A percentile compares a stretch with the other conserved stretches of the same genome.
phyloP scores from a whole-genome alignment of 2,329 filamentous ascomycete genomes.

The Hypoxylon sp. region DNA sequence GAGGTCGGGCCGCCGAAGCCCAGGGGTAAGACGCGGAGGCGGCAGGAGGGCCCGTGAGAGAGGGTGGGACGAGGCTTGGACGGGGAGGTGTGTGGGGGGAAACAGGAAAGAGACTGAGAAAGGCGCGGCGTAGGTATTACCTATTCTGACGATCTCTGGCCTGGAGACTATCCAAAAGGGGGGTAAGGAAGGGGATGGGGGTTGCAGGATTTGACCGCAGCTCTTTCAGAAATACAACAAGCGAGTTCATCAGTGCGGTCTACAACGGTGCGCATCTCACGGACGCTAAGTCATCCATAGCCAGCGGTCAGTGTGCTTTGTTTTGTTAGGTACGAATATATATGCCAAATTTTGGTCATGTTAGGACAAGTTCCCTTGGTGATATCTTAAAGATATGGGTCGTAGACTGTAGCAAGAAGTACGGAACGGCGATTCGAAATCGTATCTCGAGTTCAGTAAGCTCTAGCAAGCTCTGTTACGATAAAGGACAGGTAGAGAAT shows the following conservation, averaged over 20 bases:
- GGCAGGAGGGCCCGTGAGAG: slow-evolving; percentile 21
- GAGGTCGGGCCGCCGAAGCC: slow-evolving; percentile 14
- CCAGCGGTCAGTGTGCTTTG: neutral
- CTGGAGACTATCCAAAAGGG: neutral
- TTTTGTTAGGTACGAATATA: neutral
- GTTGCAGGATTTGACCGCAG: no score
- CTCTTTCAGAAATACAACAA: no score
- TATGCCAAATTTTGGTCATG: no score
- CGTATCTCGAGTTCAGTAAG: neutral
- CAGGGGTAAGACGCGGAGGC: slow-evolving; percentile 38
- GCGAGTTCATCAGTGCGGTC: no score
- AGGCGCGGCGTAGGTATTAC: no score
- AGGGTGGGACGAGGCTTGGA: no score
- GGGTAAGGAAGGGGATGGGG: neutral
- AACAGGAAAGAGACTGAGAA: no score
- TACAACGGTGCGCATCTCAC: neutral
- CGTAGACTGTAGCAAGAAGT: neutral
- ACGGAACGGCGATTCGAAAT: neutral
- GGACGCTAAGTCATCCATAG: neutral
- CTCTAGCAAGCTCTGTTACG: no score
- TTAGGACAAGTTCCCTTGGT: neutral
- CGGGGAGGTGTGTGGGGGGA: no score
- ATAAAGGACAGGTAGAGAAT: neutral
- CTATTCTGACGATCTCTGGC: neutral
- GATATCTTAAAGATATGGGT: neutral